These are phyloP conservation scores for Stagonosporopsis vannaccii DNA, from an alignment of 2,329 filamentous ascomycete genomes.

Conservation along the genomic window DNA sequence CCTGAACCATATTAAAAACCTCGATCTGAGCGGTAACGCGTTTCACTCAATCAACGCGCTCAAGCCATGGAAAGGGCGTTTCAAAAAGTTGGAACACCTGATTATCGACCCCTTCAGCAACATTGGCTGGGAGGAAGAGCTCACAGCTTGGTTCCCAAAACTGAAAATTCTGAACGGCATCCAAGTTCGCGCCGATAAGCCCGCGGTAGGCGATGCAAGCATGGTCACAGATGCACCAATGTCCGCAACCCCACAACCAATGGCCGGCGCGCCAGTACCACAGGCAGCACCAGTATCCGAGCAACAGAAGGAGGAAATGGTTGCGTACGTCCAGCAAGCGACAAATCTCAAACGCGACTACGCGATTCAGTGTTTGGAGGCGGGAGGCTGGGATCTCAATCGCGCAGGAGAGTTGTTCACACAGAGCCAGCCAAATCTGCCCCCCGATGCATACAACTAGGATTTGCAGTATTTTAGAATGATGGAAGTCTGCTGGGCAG, in stretches of 20 bases:
- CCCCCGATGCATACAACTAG: slow-evolving; percentile 53
- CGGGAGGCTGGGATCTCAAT: slow-evolving; percentile 81
- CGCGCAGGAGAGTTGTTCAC: slow-evolving; percentile 78
- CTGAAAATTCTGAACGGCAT: slow-evolving; percentile 78
- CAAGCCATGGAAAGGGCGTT: slow-evolving; percentile 78
- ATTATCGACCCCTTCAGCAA: slow-evolving; percentile 63
- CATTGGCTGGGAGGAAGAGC: slow-evolving; percentile 67
- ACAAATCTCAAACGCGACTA: slow-evolving; percentile 83
- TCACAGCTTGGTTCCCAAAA: slow-evolving; percentile 83
- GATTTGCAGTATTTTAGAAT: background rate
- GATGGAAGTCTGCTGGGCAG: slow-evolving; percentile 4
- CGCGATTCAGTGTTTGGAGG: slow-evolving; percentile 79
- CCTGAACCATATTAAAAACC: slow-evolving; percentile 84
- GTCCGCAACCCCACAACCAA: slow-evolving; percentile 54
- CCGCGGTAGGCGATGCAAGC: slow-evolving; percentile 36
- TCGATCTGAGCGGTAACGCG: slow-evolving; percentile 87
- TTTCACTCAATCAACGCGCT: slow-evolving; percentile 73
- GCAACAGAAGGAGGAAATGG: slow-evolving; percentile 70
- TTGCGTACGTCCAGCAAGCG: slow-evolving; percentile 73
- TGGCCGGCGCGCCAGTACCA: slow-evolving; percentile 49
- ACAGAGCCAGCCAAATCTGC: slow-evolving; percentile 68
- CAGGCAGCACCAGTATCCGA: background rate
- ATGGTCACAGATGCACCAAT: slow-evolving; percentile 22
- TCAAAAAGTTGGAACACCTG: slow-evolving; percentile 80
- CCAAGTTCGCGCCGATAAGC: slow-evolving; percentile 74